Evolutionary conservation across 2,329 filamentous ascomycete genomes (phyloP).

Genomic region (Beauveria asiatica): DNA sequence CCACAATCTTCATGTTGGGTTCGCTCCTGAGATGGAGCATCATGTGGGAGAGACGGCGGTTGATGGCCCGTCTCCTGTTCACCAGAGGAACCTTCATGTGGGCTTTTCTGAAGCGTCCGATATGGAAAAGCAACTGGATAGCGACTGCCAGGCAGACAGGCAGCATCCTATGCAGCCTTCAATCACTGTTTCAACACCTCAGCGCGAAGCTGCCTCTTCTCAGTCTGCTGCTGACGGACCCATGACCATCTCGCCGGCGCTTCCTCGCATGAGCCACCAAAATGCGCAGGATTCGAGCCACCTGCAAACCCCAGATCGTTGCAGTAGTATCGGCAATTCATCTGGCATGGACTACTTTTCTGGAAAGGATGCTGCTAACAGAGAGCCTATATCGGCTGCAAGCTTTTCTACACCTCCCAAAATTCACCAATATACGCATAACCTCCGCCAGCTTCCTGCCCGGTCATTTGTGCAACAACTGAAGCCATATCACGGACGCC

Average conservation of each 20-base stretch:
- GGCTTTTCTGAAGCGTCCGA: slow-evolving; percentile 38
- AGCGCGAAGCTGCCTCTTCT: not conserved
- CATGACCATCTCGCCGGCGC: not conserved
- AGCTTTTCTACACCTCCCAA: slow-evolving; percentile 26
- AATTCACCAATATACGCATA: slow-evolving; percentile 56
- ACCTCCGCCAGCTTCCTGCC: slow-evolving; percentile 56
- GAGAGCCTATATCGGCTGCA: slow-evolving; percentile 32
- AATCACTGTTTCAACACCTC: slow-evolving; percentile 9
- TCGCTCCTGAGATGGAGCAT: slow-evolving; percentile 16
- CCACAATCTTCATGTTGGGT: slow-evolving; percentile 24
- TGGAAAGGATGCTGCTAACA: slow-evolving; percentile 29
- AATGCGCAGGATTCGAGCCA: not conserved
- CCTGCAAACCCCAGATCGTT: not conserved
- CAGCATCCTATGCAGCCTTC: not conserved
- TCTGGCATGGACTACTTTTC: slow-evolving; percentile 18
- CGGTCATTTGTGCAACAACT: slow-evolving; percentile 69
- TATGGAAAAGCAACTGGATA: slow-evolving; percentile 6
- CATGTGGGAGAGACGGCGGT: slow-evolving; percentile 9
- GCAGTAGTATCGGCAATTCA: slow-evolving; percentile 1
- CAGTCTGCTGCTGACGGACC: not conserved
- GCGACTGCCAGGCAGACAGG: not conserved
- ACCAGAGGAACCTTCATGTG: slow-evolving; percentile 39
- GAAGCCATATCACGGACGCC: slow-evolving; percentile 66
- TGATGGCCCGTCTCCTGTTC: slow-evolving; percentile 14
- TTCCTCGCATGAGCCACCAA: not conserved